Conservation (phyloP, 2,329 filamentous ascomycete genomes). For the Aspergillus oerlinghausenensis region DNA sequence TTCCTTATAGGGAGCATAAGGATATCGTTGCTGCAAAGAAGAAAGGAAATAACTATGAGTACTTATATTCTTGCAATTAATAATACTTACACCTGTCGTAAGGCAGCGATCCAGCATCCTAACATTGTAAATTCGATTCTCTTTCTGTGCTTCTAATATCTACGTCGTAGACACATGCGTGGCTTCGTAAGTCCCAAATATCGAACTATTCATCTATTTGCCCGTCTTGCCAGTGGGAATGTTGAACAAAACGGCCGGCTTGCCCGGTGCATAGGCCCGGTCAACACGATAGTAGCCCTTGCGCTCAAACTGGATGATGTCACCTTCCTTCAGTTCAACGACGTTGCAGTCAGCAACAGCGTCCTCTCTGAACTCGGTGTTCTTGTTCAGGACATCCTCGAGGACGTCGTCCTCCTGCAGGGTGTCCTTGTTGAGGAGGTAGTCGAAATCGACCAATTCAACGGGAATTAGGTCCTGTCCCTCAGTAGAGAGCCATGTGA, state of each 20-base stretch:
- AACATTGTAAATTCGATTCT: not conserved
- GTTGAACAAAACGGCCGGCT: constrained; percentile 62
- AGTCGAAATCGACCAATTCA: constrained; percentile 91
- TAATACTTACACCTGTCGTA: too few species aligned
- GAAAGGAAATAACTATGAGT: too few species aligned
- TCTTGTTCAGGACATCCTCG: constrained; percentile 74
- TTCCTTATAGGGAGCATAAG: too few species aligned
- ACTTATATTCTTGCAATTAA: not conserved
- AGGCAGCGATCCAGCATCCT: too few species aligned
- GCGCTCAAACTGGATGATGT: constrained; percentile 92
- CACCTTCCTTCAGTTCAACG: constrained; percentile 70
- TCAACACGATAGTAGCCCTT: constrained; percentile 91
- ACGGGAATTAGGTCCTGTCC: constrained; percentile 73
- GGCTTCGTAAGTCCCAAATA: not conserved
- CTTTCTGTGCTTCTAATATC: not conserved
- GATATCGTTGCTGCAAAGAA: too few species aligned
- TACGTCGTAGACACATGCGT: not conserved
- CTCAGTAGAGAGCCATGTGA: constrained; percentile 82
- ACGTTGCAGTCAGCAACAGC: constrained; percentile 80
- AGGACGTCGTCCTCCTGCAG: constrained; percentile 81
- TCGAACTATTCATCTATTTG: constrained; percentile 23
- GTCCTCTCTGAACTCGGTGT: constrained; percentile 69
- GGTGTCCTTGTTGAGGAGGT: constrained; percentile 92
- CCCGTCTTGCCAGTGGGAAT: constrained; percentile 61
- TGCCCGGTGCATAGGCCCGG: constrained; percentile 53